Evolutionary conservation across 345 rosid genomes (phyloP), one percentile per base, ranked within the genome.

Genomic region (Pugionium cornutum): DNA sequence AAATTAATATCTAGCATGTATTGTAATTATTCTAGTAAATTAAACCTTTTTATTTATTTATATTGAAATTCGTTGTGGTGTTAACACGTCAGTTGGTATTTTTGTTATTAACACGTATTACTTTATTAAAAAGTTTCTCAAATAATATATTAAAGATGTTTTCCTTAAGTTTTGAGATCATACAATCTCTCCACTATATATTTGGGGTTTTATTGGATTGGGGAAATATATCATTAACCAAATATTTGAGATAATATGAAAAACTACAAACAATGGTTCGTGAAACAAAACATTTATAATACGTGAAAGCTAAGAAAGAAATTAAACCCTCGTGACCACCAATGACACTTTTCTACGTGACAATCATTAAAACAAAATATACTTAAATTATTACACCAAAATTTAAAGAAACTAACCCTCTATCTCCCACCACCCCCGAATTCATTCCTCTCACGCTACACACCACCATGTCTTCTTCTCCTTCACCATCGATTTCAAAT

Each of bases 341-440:
- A 73, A 73, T 73, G 62, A 32, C 62, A 66, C 62, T 73, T 52
- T 66, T 31, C 62, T 51, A 61, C 67, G 77, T 73, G 77, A 66
- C 67, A 44, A 56, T 59, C 72, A 59, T 73, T 59, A 73, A 52
- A 59, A 37, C 72, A 45, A 66, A 45, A 52, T 9, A 30, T 25
- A 63, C 44, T 65, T 42, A 41, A 1, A 33, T 50, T 58, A 29
- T n/a, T 4, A 56, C 58, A 46, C 76, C 71, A 42, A 73, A 73
- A 58, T 55, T 65, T 58, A 7, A 42, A 42, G 33, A 58, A 72
- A 43, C 5, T 34, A 34, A 34, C 3, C 3, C 5, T 2, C 62
- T 31, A 26, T 53, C 68, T 53, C 72, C 57, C 56, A 66, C 72
- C 72, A 66, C 62, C 63, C 26, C 68, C 46, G 5, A 52, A 72